Base-by-base conservation (phyloP, 164 flowering plant genomes). In the Stephania japonica region DNA sequence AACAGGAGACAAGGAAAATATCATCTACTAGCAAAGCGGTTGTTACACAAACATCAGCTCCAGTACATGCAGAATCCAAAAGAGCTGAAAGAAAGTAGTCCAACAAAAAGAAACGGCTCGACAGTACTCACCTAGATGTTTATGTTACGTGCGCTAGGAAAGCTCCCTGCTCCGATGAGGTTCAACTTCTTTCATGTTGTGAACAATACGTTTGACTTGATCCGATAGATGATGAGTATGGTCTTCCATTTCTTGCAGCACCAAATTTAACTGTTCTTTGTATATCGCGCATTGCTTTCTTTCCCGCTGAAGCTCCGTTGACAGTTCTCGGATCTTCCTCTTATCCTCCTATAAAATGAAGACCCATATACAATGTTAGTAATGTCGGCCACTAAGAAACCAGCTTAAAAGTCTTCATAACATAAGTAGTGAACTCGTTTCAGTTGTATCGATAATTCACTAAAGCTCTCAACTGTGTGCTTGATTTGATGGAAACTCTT, bases 221-320 rank as follows among this genome's bases (percentile, higher is more conserved):
- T 76, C 71, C 38, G 82, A 76, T 19, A 80, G 24, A 42, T 75
- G 77, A 19, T 42, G 47, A n/a, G 77, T 67, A 65, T 80, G 82
- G 32, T 76, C 79, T 44, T 80, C 82, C 72, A 80, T 71, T 62
- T 76, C 76, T 63, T 73, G 70, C 64, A 80, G 68, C 70, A 80
- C 73, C 68, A 50, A 26, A 42, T 71, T 70, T 32, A 80, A 70
- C 70, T 76, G 78, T 67, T 73, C 82, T 62, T 69, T 76, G 71
- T 76, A 80, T 71, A 72, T 61, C 27, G 79, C 79, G 67, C 75
- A 73, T 25, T 59, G 78, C 53, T 74, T 67, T 70, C 77, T 76
- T 72, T 80, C 82, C 38, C 82, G 79, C 23, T 73, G 75, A 65
- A 80, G 77, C 67, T 80, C 82, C 0, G 82, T 43, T 50, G 79